These are phyloP conservation scores for Alternaria sp. DNA, from an alignment of 2,329 filamentous ascomycete species.

Conservation along the genomic window DNA sequence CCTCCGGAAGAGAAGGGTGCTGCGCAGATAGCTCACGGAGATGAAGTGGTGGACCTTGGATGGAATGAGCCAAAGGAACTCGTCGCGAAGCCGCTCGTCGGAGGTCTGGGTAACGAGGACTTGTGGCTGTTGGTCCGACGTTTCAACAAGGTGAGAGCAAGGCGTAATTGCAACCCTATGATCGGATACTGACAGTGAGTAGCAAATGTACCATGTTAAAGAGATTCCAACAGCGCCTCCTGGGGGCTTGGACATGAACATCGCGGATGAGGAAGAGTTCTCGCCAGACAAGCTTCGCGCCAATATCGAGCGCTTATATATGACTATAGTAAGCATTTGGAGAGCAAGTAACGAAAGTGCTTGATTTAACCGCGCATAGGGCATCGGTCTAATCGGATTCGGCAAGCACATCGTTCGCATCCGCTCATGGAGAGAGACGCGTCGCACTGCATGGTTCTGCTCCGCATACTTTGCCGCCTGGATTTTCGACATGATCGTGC, in stretches of 20 bases:
- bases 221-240: constrained; percentile 65
- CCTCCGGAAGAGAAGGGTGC: constrained; percentile 50
- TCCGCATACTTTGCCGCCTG: constrained; percentile 70
- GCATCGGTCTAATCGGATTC: constrained; percentile 68
- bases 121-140: constrained; percentile 74
- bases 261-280: constrained; percentile 83
- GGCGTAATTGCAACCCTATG: background rate
- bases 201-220: constrained; percentile 75
- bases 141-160: constrained; percentile 69
- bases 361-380: constrained; percentile 28
- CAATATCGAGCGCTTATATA: constrained; percentile 80
- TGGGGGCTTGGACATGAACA: constrained; percentile 78
- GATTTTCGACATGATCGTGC: constrained; percentile 73
- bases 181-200: constrained; percentile 26
- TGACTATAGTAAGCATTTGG: constrained; percentile 64
- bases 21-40: constrained; percentile 50
- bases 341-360: background rate
- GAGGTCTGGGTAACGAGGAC: constrained; percentile 73
- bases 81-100: constrained; percentile 67
- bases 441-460: constrained; percentile 71
- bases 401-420: constrained; percentile 78
- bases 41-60: constrained; percentile 70
- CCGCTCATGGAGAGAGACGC: constrained; percentile 78
- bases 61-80: constrained; percentile 67
- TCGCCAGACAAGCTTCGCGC: constrained; percentile 81